Evolutionary conservation across 2,329 filamentous ascomycete species (phyloP), one percentile per base, ranked within the genome.

Genomic region (Corniculantispora saksenae): DNA sequence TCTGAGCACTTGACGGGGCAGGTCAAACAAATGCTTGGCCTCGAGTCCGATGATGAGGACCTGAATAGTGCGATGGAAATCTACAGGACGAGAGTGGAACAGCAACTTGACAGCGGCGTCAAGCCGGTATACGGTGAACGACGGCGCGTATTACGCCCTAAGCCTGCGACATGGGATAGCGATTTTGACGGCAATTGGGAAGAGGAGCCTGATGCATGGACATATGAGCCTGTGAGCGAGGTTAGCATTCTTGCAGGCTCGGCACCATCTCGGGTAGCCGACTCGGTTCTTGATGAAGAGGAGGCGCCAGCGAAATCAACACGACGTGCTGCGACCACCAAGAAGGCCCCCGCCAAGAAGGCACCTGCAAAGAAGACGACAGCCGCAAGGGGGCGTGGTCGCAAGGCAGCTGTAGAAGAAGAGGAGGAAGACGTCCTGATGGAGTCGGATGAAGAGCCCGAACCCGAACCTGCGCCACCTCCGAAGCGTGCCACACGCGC

Each of bases 181-280:
- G 94, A 98, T 69, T 80, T 94, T 29, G 90, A 97, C 58, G 95
- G 94, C 0, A 84, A 84, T 59, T 98, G 94, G 94, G 90, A 90
- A 66, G 91, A 95, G 56, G 88, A 93, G 66, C 87, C 91, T 0
- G 89, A 86, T 9, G 91, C 79, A 23, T 80, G 77, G 77, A 71
- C 69, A 21, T 79, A 76, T 38, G 76, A 78, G 48, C 67, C 70
- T 23, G 64, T 65, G 10, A 67, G 59, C 21, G 60, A 67, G 2
- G 64, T 55, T 12, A 68, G 62, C 53, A 17, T 67, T 25, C 29
- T 59, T n/a, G 51, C 64, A 12, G 56, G 51, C 10, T 65, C 66
- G 61, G 68, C 76, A 55, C 25, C 62, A 68, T 45, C 65, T 69
- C 51, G 69, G 69, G 70, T n/a, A 61, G 69, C 27, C 54, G 64